These are phyloP conservation scores for Lactarius pseudohatsudake DNA, from an alignment of 768 basidiomycete genomes.

Conservation along the genomic window DNA sequence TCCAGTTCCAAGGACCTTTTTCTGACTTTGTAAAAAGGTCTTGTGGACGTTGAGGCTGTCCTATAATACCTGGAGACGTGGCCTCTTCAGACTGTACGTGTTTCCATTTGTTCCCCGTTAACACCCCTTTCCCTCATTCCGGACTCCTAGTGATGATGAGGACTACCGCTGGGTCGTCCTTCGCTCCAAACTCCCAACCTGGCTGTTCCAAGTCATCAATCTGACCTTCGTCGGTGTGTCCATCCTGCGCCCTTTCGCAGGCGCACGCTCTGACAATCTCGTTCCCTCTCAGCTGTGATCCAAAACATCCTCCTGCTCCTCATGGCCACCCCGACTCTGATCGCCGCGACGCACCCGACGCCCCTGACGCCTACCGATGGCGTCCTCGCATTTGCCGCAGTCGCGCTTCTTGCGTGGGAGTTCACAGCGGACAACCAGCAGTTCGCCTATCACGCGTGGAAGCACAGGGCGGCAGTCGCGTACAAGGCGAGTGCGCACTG, in stretches of 20 bases:
- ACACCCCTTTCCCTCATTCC: not conserved
- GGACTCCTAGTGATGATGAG: slow-evolving; percentile 61
- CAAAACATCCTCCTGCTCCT: slow-evolving; percentile 82
- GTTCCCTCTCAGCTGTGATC: slow-evolving; percentile 47
- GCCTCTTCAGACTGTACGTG: slow-evolving; percentile 69
- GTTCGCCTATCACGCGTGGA: slow-evolving; percentile 79
- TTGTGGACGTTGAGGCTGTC: slow-evolving; percentile 70
- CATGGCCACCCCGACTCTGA: slow-evolving; percentile 61
- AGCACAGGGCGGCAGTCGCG: slow-evolving; percentile 41
- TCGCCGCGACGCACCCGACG: slow-evolving; percentile 53
- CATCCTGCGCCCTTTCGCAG: not conserved
- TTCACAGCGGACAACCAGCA: slow-evolving; percentile 92
- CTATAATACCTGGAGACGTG: slow-evolving; percentile 83
- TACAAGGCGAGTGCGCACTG: slow-evolving; percentile 42
- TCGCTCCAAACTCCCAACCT: slow-evolving; percentile 53
- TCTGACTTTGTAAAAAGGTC: slow-evolving; percentile 32
- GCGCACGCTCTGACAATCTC: not conserved
- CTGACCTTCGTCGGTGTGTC: slow-evolving; percentile 66
- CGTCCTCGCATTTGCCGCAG: slow-evolving; percentile 54
- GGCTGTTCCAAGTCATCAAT: slow-evolving; percentile 62
- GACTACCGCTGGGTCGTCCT: slow-evolving; percentile 92
- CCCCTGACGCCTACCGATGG: slow-evolving; percentile 60
- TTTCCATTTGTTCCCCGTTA: not conserved
- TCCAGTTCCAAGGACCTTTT: not conserved
- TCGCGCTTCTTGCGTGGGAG: slow-evolving; percentile 64